Evolutionary conservation across 2,329 filamentous ascomycete species (phyloP), one percentile per base, ranked within the genome.

Genomic region (Venturia asperata): DNA sequence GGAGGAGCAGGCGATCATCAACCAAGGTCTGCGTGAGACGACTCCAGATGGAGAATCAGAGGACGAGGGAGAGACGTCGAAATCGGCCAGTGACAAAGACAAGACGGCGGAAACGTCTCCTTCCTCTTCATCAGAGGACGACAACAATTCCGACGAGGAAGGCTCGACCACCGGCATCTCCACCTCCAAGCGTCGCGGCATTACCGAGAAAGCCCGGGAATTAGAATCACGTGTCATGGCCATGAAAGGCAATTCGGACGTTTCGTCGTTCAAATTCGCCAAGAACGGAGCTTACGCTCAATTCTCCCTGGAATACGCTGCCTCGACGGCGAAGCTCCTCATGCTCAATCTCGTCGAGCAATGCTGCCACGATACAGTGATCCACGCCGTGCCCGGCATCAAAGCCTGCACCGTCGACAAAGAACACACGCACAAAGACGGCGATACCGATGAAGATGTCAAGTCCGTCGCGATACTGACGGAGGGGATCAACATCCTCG

Each of bases 321-420:
- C 88, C 52, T 80, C 84, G 55, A 89, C 89, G 17, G 90, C 93
- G 68, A 99, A 99, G 79, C 83, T 99, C 61, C 85, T 99, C 67
- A 94, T 99, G 84, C 86, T 97, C 66, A 90, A 90, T 71, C 82
- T 97, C 66, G 90, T 97, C 64, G 92, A 97, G 76, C 83, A 87
- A 19, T 90, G 90, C 15, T 86, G 91, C 64, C 85, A 85, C 68
- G 86, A 86, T 72, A 87, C 92, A 0, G 86, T 96, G 64, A 89
- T 99, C 68, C 93, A 96, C 74, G 89, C 92, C 72, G 92, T 97
- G 67, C 81, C 85, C 0, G 88, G 89, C 39, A 85, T 99, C 60
- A 85, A 85, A 19, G 80, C 83, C 62, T 95, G 91, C 74, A 87
- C 87, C 17, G 82, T 85, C 67, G 87, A 87, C 58, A 77, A 82